Percentiles rank a stretch among this genome's conserved stretches.
phyloP scores from a whole-genome alignment of 2,329 filamentous ascomycete genomes.

The Neurospora sp. region DNA sequence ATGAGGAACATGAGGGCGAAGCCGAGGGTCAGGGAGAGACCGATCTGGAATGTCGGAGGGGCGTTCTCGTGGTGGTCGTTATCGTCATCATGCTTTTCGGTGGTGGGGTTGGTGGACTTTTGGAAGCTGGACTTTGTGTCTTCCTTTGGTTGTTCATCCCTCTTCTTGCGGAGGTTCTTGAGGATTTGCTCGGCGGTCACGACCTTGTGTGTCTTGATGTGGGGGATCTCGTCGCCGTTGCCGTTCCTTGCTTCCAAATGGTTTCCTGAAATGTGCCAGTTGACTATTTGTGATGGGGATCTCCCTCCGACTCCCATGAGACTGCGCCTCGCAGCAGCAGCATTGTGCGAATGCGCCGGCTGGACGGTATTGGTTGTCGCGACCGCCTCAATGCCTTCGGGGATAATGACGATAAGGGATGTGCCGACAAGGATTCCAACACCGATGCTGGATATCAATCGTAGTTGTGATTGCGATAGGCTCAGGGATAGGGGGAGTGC shows the following conservation, averaged over 20 bases:
- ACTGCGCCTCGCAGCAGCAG: neutral
- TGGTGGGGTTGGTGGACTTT: slow-evolving; percentile 1
- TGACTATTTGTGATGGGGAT: neutral
- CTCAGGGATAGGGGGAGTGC: slow-evolving; percentile 82
- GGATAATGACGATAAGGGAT: slow-evolving; percentile 92
- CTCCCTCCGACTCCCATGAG: neutral
- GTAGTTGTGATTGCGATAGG: slow-evolving; percentile 76
- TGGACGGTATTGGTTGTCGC: slow-evolving; percentile 43
- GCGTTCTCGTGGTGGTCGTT: slow-evolving; percentile 29
- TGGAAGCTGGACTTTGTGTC: slow-evolving; percentile 2
- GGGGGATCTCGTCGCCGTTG: neutral
- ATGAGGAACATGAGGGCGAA: slow-evolving; percentile 97
- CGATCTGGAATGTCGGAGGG: slow-evolving; percentile 67
- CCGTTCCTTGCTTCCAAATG: neutral
- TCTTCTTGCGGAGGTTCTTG: neutral
- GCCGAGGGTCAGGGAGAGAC: slow-evolving; percentile 74
- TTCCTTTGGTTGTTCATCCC: slow-evolving; percentile 6
- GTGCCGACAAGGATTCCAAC: slow-evolving; percentile 93
- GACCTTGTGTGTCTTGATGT: neutral
- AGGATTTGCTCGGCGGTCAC: neutral
- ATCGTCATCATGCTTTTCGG: slow-evolving; percentile 10
- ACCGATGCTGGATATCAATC: slow-evolving; percentile 83
- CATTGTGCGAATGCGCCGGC: slow-evolving; percentile 27
- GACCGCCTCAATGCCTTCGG: slow-evolving; percentile 87
- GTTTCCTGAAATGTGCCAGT: neutral